phyloP scores from a whole-genome alignment of 139 green algal genomes.

The Chlamydomonas sp. region DNA sequence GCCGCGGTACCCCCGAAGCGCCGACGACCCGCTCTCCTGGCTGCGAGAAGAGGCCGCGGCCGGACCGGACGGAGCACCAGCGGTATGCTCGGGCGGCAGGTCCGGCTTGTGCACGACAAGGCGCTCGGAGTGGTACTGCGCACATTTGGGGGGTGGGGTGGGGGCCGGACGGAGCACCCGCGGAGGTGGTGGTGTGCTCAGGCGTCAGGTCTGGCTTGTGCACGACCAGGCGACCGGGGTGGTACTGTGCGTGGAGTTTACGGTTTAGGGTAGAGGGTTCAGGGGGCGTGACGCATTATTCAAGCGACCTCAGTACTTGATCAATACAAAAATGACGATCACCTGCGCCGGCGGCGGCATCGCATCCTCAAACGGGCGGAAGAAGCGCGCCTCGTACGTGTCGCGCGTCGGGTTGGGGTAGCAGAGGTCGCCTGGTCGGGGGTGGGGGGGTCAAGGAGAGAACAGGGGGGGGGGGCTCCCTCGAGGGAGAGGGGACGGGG shows the following conservation, averaged over 20 bases:
- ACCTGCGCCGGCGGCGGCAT: constrained; percentile 64
- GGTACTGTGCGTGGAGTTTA: too few relatives aligned
- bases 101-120: constrained; percentile 78
- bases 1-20: constrained; percentile 52
- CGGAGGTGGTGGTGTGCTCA: not conserved
- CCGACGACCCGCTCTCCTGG: not conserved
- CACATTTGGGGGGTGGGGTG: not conserved
- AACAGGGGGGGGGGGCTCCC: too few relatives aligned
- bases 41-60: too few relatives aligned
- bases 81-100: constrained; percentile 33
- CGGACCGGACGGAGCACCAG: not conserved
- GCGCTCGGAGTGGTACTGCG: constrained; percentile 58
- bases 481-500: too few relatives aligned
- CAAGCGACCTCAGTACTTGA: too few relatives aligned
- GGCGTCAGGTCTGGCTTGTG: constrained; percentile 66
- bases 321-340: too few relatives aligned
- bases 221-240: constrained; percentile 64
- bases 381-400: constrained; percentile 70
- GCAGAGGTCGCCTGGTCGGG: constrained; percentile 78
- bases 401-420: constrained; percentile 77
- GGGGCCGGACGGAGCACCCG: not conserved
- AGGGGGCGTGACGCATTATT: too few relatives aligned
- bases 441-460: too few relatives aligned
- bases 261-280: too few relatives aligned
- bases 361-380: constrained; percentile 71